phyloP scores from a whole-genome alignment of 2,329 filamentous ascomycete species.

The Zasmidium angulare region DNA sequence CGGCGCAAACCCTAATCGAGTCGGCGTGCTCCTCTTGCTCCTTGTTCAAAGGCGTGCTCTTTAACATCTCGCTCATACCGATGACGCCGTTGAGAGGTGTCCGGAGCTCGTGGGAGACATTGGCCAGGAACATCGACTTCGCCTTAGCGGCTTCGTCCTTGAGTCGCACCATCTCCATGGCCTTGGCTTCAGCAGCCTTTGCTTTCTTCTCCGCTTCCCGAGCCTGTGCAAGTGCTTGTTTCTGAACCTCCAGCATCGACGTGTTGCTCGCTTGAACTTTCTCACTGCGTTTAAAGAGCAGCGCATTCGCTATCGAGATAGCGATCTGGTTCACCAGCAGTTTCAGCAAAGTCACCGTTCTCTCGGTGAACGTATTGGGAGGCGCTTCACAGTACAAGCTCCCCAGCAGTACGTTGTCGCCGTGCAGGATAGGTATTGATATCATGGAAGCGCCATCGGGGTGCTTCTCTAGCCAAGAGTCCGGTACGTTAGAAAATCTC shows the following conservation, averaged over 20 bases:
- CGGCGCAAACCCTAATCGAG: conserved; percentile 64
- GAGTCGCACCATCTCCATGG: conserved; percentile 74
- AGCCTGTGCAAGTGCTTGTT: conserved; percentile 69
- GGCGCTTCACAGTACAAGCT: conserved; percentile 74
- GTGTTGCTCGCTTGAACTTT: conserved; percentile 76
- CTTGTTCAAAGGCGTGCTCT: conserved; percentile 54
- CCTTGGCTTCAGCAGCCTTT: conserved; percentile 72
- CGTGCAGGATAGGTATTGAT: conserved; percentile 75
- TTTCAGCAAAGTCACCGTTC: conserved; percentile 56
- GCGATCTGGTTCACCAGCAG: conserved; percentile 75
- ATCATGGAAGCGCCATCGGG: conserved; percentile 73
- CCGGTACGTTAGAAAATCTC: conserved; percentile 72
- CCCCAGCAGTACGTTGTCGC: conserved; percentile 67
- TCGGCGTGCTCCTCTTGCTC: conserved; percentile 65
- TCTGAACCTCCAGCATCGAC: conserved; percentile 76
- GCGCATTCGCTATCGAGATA: conserved; percentile 64
- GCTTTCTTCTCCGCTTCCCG: conserved; percentile 73
- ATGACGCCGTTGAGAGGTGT: conserved; percentile 57
- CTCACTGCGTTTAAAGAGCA: conserved; percentile 67
- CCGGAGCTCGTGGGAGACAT: conserved; percentile 59
- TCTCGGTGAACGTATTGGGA: conserved; percentile 73
- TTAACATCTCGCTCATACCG: conserved; percentile 61
- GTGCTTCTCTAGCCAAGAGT: conserved; percentile 67
- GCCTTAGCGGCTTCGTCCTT: conserved; percentile 82
- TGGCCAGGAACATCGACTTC: conserved; percentile 71